phyloP scores from a whole-genome alignment of 2,329 filamentous ascomycete species.

The Aspergillus floridensis region DNA sequence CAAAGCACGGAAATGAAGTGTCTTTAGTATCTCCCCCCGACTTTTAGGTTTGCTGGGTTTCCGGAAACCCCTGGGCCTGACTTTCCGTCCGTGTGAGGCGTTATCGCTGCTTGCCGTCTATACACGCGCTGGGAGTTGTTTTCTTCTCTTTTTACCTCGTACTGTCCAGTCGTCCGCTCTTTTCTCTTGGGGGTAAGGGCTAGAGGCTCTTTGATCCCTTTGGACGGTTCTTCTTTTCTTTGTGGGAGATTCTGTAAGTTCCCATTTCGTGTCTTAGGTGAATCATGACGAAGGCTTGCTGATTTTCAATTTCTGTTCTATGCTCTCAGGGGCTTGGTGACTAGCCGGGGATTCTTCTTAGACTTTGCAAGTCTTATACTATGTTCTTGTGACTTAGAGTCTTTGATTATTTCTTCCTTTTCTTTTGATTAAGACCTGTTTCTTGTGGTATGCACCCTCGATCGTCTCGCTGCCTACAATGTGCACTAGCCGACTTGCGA shows the following conservation, averaged over 20 bases:
- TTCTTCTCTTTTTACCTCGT: slow-evolving; percentile 18
- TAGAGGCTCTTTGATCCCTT: slow-evolving; percentile 26
- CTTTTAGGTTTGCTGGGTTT: slow-evolving; percentile 19
- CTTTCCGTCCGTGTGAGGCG: slow-evolving; percentile 20
- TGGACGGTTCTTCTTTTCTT: slow-evolving; percentile 9
- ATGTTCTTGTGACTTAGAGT: slow-evolving; percentile 17
- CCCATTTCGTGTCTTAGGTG: slow-evolving; percentile 9
- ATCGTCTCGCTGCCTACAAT: not conserved
- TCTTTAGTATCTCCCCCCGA: slow-evolving; percentile 20
- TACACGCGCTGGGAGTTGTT: slow-evolving; percentile 8
- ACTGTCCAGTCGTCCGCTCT: slow-evolving; percentile 15
- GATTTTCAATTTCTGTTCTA: slow-evolving; percentile 8
- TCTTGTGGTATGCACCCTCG: slow-evolving; percentile 20
- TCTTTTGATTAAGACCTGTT: slow-evolving; percentile 12
- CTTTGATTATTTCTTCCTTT: slow-evolving; percentile 21
- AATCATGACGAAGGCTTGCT: slow-evolving; percentile 4
- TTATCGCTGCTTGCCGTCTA: slow-evolving; percentile 10
- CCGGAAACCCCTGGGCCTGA: slow-evolving; percentile 22
- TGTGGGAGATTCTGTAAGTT: slow-evolving; percentile 19
- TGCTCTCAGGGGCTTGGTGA: slow-evolving; percentile 15
- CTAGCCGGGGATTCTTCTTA: slow-evolving; percentile 14
- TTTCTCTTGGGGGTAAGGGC: slow-evolving; percentile 23
- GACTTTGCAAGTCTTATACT: slow-evolving; percentile 29
- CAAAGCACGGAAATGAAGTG: slow-evolving; percentile 15
- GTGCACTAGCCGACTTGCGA: not conserved